phyloP scores from a whole-genome alignment of 768 basidiomycete genomes.

The Amanita jacksonii region DNA sequence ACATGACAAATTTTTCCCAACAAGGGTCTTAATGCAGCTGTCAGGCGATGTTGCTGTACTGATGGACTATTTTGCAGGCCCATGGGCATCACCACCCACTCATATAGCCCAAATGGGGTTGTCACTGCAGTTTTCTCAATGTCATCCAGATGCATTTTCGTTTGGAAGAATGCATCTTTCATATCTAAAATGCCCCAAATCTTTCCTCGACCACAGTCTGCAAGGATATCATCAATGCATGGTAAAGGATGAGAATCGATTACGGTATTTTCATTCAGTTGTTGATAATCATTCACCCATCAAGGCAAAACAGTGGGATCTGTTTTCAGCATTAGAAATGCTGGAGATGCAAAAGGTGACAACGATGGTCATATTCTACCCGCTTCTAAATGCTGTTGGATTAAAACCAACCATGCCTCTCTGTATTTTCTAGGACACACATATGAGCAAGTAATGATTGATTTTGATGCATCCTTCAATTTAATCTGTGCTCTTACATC shows the following conservation, averaged over 20 bases:
- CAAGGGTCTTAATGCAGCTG: constrained; percentile 6
- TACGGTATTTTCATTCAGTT: constrained; percentile 19
- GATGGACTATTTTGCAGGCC: constrained; percentile 18
- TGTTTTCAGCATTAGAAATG: constrained; percentile 27
- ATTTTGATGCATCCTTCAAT: constrained; percentile 18
- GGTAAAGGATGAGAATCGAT: constrained; percentile 17
- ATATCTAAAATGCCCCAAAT: constrained; percentile 14
- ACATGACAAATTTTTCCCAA: constrained; percentile 8
- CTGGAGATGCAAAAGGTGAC: constrained; percentile 22
- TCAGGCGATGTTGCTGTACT: constrained; percentile 29
- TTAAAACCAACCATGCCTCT: constrained; percentile 19
- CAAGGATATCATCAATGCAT: constrained; percentile 14
- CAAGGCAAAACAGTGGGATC: constrained; percentile 18
- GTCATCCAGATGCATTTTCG: constrained; percentile 20
- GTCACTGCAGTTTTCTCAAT: constrained; percentile 19
- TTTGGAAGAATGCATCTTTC: constrained; percentile 33
- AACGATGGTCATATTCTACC: constrained; percentile 21
- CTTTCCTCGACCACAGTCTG: constrained; percentile 13
- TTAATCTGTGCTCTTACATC: constrained; percentile 9
- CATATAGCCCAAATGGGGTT: constrained; percentile 26
- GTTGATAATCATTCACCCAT: constrained; percentile 25
- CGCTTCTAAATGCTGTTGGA: constrained; percentile 19
- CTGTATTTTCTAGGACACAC: constrained; percentile 21
- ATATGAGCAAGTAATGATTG: constrained; percentile 15
- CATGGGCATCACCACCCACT: constrained; percentile 25